Conservation (phyloP, 257 asterid species). For the Leonotis leonurus region DNA sequence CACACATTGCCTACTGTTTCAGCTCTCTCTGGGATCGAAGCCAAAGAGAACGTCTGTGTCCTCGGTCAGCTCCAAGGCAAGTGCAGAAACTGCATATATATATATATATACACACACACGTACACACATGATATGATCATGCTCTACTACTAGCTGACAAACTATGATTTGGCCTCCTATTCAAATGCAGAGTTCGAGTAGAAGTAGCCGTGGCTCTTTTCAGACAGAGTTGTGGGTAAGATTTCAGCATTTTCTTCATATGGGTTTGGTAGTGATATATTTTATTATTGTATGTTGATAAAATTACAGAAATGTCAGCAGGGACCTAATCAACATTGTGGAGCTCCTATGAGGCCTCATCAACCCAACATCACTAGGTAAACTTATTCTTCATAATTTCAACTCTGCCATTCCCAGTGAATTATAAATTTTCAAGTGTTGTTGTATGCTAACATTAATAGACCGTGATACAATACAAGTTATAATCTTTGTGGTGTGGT, state of each 20-base stretch:
- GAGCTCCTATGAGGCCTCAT: slow-evolving; percentile 28
- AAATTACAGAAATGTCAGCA: slow-evolving; percentile 37
- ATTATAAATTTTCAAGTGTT: too few species aligned
- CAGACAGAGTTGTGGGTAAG: slow-evolving; percentile 51
- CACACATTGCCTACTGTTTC: slow-evolving; percentile 8
- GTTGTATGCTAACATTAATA: neutral
- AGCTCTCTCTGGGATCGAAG: slow-evolving; percentile 62
- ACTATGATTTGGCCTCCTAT: neutral
- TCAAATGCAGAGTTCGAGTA: slow-evolving; percentile 35
- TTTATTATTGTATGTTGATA: neutral
- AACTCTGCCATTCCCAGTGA: too few species aligned
- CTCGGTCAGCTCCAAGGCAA: slow-evolving; percentile 37
- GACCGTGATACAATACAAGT: neutral
- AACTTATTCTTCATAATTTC: accelerated
- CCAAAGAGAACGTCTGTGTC: slow-evolving; percentile 22
- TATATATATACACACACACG: too few species aligned
- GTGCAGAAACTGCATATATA: slow-evolving; percentile 5
- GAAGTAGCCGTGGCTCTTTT: slow-evolving; percentile 35
- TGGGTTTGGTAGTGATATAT: neutral
- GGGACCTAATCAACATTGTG: slow-evolving; percentile 51
- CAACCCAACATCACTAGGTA: slow-evolving; percentile 50
- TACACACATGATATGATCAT: neutral
- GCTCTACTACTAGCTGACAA: neutral
- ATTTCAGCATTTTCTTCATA: neutral
- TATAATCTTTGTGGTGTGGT: too few species aligned